Percentiles rank a stretch among this genome's conserved stretches.
phyloP scores from a whole-genome alignment of 2,329 filamentous ascomycete species.

The Exophiala aquamarina region DNA sequence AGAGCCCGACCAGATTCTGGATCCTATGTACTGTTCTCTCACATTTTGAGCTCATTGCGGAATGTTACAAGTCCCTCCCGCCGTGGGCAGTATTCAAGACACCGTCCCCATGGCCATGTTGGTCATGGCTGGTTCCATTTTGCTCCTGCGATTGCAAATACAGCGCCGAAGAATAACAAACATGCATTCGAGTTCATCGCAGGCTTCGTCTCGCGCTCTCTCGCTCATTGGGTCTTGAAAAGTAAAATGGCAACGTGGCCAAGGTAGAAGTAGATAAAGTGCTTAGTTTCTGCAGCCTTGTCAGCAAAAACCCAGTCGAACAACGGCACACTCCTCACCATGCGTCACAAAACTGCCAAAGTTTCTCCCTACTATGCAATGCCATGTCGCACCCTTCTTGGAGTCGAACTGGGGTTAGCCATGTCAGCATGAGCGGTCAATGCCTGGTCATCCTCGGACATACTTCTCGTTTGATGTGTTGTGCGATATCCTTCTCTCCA shows the following conservation, averaged over 20 bases:
- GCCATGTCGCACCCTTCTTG: constrained; percentile 96
- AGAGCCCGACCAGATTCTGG: too few species aligned
- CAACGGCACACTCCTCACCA: constrained; percentile 57
- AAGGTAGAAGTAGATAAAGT: constrained; percentile 99
- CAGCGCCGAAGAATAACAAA: too few species aligned
- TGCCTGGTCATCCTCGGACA: constrained; percentile 28
- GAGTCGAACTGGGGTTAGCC: constrained; percentile 73
- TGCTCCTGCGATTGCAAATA: too few species aligned
- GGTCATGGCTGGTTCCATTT: too few species aligned
- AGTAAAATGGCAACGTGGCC: constrained; percentile 97
- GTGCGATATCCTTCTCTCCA: constrained; percentile 79
- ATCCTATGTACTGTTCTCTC: too few species aligned
- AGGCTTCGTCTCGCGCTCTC: too few species aligned
- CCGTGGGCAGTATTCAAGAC: too few species aligned
- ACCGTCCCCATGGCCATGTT: too few species aligned
- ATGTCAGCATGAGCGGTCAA: not conserved
- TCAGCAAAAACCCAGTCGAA: not conserved
- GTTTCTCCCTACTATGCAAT: constrained; percentile 97
- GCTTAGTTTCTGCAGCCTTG: constrained; percentile 79
- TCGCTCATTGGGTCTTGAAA: constrained; percentile 87
- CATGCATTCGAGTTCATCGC: too few species aligned
- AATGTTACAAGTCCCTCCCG: too few species aligned
- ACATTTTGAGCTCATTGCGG: too few species aligned
- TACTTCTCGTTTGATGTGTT: constrained; percentile 93
- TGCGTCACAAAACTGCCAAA: constrained; percentile 99